Evolutionary conservation across 2,329 filamentous ascomycete genomes (phyloP).

Genomic region (Colletotrichum shisoi): DNA sequence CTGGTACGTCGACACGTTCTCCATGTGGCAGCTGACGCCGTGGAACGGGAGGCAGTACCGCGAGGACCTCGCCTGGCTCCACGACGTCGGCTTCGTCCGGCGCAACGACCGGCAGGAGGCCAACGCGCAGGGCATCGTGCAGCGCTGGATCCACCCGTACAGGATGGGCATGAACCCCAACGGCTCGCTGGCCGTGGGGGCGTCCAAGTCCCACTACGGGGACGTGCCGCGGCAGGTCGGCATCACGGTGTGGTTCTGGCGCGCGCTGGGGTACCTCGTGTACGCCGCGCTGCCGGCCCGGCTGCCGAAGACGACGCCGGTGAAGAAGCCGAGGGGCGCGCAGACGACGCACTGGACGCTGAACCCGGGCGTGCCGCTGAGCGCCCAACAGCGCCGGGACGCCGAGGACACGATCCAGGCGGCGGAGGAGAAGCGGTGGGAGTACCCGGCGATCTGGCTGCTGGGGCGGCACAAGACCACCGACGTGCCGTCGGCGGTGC

Average conservation of each 20-base stretch:
- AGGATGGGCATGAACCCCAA: neutral
- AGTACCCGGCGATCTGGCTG: neutral
- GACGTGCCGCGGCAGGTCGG: neutral
- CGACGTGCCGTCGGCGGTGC: neutral
- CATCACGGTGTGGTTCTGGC: constrained; percentile 30
- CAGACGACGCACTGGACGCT: neutral
- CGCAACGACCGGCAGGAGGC: constrained; percentile 1
- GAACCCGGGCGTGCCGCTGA: neutral
- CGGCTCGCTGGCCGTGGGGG: neutral
- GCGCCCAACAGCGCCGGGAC: neutral
- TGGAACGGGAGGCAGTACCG: constrained; percentile 10
- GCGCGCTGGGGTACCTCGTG: constrained; percentile 23
- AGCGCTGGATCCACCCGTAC: neutral
- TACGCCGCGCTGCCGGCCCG: constrained; percentile 21
- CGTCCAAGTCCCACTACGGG: too few species aligned
- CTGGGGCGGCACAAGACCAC: neutral
- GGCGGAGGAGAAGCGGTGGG: neutral
- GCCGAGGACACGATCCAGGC: neutral
- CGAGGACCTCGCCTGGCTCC: neutral
- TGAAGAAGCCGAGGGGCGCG: neutral
- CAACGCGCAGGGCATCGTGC: neutral
- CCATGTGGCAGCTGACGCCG: constrained; percentile 34
- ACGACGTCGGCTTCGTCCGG: neutral
- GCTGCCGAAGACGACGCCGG: neutral
- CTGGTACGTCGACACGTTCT: constrained; percentile 21